Evolutionary conservation across 176 grass and related monocot species (phyloP).

Genomic region (Ananas comosus): DNA sequence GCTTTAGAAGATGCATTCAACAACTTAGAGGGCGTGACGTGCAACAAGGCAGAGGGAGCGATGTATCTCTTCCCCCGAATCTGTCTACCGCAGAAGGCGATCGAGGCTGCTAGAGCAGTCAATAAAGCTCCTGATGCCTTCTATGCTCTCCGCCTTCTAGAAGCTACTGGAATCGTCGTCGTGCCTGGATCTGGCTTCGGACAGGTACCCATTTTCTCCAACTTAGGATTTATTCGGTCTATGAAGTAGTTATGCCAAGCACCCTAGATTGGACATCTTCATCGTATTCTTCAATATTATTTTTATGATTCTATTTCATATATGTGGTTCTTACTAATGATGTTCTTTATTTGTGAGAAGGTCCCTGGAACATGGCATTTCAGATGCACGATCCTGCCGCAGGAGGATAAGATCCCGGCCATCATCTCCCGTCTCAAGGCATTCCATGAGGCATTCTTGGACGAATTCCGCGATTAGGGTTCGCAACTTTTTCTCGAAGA

Average conservation of each 20-base stretch:
- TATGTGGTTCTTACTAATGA: background rate
- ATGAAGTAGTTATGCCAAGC: background rate
- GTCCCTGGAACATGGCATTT: slow-evolving; percentile 93
- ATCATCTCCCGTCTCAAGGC: slow-evolving; percentile 59
- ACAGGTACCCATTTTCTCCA: slow-evolving; percentile 47
- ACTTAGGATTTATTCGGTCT: background rate
- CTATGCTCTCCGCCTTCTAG: slow-evolving; percentile 65
- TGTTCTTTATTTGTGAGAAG: slow-evolving; percentile 26
- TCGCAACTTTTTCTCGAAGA: too few relatives aligned
- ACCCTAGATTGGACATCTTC: background rate
- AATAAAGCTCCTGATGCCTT: slow-evolving; percentile 66
- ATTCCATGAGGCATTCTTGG: slow-evolving; percentile 88
- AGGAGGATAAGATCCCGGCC: slow-evolving; percentile 84
- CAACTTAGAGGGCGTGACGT: slow-evolving; percentile 77
- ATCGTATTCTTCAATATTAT: background rate
- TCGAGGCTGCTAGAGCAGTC: slow-evolving; percentile 60
- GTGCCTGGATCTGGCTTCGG: slow-evolving; percentile 86
- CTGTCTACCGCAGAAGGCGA: slow-evolving; percentile 63
- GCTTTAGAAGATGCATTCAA: slow-evolving; percentile 97
- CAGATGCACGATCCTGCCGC: slow-evolving; percentile 94
- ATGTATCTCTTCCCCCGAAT: slow-evolving; percentile 95
- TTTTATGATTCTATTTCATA: background rate
- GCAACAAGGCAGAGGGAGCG: slow-evolving; percentile 94
- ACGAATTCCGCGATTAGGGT: slow-evolving; percentile 43
- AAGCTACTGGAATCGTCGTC: slow-evolving; percentile 79